A percentile compares a stretch with the other conserved stretches of the same genome.
Evolutionary conservation across 1,139 yeast species (phyloP).

Genomic region (Blastobotrys illinoisensis): DNA sequence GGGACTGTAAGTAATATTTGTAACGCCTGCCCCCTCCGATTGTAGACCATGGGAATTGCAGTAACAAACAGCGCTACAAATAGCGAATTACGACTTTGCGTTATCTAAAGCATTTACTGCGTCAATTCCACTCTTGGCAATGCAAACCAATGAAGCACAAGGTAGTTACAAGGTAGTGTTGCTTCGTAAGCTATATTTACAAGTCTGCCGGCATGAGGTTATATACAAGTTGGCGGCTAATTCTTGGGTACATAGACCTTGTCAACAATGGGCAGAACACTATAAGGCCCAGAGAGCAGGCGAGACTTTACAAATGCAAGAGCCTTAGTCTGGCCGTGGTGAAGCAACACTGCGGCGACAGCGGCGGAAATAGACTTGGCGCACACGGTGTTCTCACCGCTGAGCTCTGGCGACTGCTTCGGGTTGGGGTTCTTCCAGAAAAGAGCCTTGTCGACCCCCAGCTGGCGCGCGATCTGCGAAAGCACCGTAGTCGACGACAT

Average conservation of each 20-base stretch:
- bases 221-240: not conserved
- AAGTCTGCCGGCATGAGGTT: not conserved
- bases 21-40: too few relatives aligned
- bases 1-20: too few relatives aligned
- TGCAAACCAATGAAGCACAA: too few relatives aligned
- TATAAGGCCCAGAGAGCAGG: constrained; percentile 14
- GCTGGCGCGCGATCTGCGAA: constrained; percentile 41
- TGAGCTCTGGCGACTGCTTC: constrained; percentile 10
- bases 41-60: too few relatives aligned
- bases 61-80: too few relatives aligned
- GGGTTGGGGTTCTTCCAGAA: constrained; percentile 54
- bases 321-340: constrained; percentile 50
- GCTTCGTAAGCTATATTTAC: not conserved
- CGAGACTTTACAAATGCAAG: constrained; percentile 25
- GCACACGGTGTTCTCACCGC: constrained; percentile 40
- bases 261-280: constrained; percentile 15
- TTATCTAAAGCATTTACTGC: too few relatives aligned
- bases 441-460: constrained; percentile 41
- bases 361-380: constrained; percentile 71
- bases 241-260: constrained; percentile 4
- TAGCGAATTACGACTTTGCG: too few relatives aligned
- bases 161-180: too few relatives aligned
- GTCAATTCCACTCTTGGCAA: too few relatives aligned
- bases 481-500: constrained; percentile 28
- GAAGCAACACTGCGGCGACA: constrained; percentile 71